Evolutionary conservation across 352 stramenopile genomes (phyloP).

Genomic region (Phytophthora tentaculata): DNA sequence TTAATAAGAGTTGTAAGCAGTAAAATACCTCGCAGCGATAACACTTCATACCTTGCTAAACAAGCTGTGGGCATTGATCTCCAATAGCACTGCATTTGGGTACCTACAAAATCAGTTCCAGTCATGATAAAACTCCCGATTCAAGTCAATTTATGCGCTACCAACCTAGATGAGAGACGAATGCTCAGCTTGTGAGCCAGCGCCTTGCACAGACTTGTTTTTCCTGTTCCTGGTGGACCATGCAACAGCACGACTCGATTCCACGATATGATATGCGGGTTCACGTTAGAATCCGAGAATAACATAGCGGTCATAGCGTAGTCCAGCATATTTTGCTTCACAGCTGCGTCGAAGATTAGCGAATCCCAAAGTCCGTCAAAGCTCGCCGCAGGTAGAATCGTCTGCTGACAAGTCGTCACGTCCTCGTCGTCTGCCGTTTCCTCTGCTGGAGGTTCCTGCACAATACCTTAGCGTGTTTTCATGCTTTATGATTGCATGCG

Average conservation of each 20-base stretch:
- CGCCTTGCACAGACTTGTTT: conserved; percentile 93
- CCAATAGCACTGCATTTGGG: conserved; percentile 77
- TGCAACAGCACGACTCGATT: conserved; percentile 93
- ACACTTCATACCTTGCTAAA: conserved; percentile 79
- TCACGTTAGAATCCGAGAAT: conserved; percentile 89
- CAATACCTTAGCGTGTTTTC: background rate
- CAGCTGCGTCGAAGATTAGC: conserved; percentile 81
- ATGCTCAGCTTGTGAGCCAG: conserved; percentile 94
- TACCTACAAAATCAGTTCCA: conserved; percentile 42
- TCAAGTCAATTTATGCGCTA: background rate
- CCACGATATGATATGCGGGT: conserved; percentile 90
- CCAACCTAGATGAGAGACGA: conserved; percentile 72
- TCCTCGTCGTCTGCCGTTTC: conserved; percentile 83
- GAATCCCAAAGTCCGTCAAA: conserved; percentile 85
- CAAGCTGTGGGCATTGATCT: conserved; percentile 94
- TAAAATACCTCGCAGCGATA: background rate
- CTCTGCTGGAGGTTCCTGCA: conserved; percentile 68
- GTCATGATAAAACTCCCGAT: background rate
- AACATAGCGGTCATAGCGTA: conserved; percentile 91
- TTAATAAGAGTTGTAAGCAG: too few relatives aligned
- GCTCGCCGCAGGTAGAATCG: conserved; percentile 64
- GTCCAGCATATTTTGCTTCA: conserved; percentile 87
- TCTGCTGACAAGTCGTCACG: conserved; percentile 81
- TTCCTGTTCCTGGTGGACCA: conserved; percentile 93
- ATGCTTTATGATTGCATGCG: background rate